These are phyloP conservation scores for Russula earlei DNA, from an alignment of 768 basidiomycete genomes.

Conservation along the genomic window DNA sequence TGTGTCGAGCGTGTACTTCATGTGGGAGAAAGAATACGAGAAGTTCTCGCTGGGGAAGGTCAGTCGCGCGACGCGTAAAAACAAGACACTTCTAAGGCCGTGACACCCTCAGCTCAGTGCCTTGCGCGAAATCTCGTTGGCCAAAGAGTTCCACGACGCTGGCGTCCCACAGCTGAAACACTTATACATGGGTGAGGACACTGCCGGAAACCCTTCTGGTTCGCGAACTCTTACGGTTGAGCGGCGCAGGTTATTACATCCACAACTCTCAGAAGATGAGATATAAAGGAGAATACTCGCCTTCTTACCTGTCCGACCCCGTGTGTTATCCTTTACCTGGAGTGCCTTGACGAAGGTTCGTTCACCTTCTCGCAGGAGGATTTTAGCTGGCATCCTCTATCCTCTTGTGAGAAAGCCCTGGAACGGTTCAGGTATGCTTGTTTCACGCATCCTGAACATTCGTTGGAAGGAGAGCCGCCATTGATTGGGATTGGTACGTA, in stretches of 20 bases:
- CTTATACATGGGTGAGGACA: slow-evolving; percentile 75
- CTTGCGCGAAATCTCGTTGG: slow-evolving; percentile 69
- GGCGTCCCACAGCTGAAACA: slow-evolving; percentile 55
- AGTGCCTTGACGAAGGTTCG: neutral
- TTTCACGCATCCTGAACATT: slow-evolving; percentile 58
- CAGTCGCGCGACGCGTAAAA: neutral
- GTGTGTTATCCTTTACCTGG: slow-evolving; percentile 31
- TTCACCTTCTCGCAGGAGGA: slow-evolving; percentile 45
- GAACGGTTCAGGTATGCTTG: slow-evolving; percentile 59
- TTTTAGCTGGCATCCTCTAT: slow-evolving; percentile 65
- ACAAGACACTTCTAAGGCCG: neutral
- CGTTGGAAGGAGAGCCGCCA: slow-evolving; percentile 23
- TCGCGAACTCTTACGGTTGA: neutral
- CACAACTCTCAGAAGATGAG: slow-evolving; percentile 90
- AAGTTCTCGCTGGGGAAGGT: slow-evolving; percentile 74
- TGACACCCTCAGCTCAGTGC: slow-evolving; percentile 59
- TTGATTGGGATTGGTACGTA: neutral
- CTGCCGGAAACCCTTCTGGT: neutral
- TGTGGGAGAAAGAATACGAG: slow-evolving; percentile 70
- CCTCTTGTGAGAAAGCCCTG: slow-evolving; percentile 48
- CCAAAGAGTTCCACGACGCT: slow-evolving; percentile 60
- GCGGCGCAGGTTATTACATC: slow-evolving; percentile 73
- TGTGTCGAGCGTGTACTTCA: slow-evolving; percentile 83
- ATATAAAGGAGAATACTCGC: slow-evolving; percentile 90
- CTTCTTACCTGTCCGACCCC: slow-evolving; percentile 83